Evolutionary conservation across 495 filamentous ascomycete genomes (phyloP).

Genomic region (Trichoderma erinaceum): DNA sequence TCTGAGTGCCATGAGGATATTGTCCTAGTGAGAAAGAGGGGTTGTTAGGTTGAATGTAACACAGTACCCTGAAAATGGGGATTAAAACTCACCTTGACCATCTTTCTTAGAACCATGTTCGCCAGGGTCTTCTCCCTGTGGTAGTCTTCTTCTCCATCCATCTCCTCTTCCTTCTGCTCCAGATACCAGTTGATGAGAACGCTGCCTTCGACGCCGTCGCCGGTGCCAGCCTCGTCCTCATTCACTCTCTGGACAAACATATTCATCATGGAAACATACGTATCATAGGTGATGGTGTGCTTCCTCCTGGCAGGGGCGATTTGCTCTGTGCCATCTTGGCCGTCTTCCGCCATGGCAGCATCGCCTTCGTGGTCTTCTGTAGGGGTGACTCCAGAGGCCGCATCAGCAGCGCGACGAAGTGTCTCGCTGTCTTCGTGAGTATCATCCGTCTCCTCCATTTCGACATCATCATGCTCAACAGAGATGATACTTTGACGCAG

Average conservation of each 20-base stretch:
- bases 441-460: conserved; percentile 77
- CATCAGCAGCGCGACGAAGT: conserved; percentile 35
- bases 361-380: conserved; percentile 59
- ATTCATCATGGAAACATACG: conserved; percentile 87
- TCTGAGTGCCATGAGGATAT: conserved; percentile 83
- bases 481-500: conserved; percentile 91
- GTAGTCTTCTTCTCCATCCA: conserved; percentile 73
- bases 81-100: conserved; percentile 74
- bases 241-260: conserved; percentile 67
- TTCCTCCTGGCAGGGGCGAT: conserved; percentile 48
- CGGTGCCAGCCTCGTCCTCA: conserved; percentile 66
- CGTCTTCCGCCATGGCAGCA: conserved; percentile 32
- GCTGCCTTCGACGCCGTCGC: conserved; percentile 87
- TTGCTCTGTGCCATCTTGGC: conserved; percentile 21
- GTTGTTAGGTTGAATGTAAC: conserved; percentile 17
- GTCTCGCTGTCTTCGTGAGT: conserved; percentile 30
- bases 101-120: conserved; percentile 87
- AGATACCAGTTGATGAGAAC: conserved; percentile 87
- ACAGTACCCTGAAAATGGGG: neutral
- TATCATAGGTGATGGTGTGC: conserved; percentile 92
- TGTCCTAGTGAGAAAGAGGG: conserved; percentile 56
- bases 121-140: conserved; percentile 67
- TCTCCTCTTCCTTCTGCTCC: conserved; percentile 82
- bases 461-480: conserved; percentile 96
- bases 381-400: conserved; percentile 45